These are phyloP conservation scores for Penicillium janthinellum DNA, from an alignment of 2,329 filamentous ascomycete species.

Conservation along the genomic window DNA sequence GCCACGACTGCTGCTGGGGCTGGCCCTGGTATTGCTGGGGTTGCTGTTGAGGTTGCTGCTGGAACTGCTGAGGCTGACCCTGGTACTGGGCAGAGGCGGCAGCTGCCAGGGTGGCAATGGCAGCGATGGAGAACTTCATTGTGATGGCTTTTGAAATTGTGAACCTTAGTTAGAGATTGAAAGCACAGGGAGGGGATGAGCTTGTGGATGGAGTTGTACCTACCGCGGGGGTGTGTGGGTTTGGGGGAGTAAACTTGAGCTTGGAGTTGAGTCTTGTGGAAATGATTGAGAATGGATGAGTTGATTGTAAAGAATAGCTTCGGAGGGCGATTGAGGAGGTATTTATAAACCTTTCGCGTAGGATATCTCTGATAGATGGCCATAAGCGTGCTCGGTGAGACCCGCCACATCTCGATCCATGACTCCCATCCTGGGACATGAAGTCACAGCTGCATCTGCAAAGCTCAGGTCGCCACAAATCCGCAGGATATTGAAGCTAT, in stretches of 20 bases:
- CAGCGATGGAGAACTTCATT: conserved; percentile 11
- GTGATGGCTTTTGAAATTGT: not conserved
- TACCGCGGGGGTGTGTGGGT: not conserved
- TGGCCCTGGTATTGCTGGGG: not conserved
- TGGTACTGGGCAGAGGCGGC: conserved; percentile 7
- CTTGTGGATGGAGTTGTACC: not conserved
- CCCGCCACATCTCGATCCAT: not conserved
- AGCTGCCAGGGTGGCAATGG: not conserved
- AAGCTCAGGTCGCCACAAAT: not conserved
- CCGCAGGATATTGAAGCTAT: not conserved
- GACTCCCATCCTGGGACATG: not conserved
- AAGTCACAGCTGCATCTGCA: not conserved
- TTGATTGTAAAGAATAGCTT: not conserved
- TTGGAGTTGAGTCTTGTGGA: not conserved
- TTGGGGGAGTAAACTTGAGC: not conserved
- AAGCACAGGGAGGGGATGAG: not conserved
- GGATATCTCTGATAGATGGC: not conserved
- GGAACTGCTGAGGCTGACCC: not conserved
- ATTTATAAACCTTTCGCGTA: not conserved
- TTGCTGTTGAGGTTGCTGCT: not conserved
- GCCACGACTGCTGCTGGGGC: conserved; percentile 1
- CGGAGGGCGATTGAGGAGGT: not conserved
- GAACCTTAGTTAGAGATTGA: not conserved
- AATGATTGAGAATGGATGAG: not conserved
- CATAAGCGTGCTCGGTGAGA: not conserved